Conservation (phyloP, 345 rosid species). For the Ceriops zippeliana region DNA sequence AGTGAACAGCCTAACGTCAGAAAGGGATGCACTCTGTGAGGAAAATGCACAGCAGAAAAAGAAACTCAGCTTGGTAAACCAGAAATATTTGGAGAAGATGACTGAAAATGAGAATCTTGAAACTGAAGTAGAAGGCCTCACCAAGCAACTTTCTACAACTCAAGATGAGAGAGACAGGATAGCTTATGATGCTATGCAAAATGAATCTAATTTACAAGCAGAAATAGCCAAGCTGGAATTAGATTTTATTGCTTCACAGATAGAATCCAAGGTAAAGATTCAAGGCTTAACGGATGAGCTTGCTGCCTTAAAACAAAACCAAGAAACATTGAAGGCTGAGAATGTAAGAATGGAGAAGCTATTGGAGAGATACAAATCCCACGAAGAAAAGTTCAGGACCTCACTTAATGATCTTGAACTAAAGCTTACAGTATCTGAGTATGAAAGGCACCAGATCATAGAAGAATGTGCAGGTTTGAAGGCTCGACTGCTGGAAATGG, state of each 20-base stretch:
- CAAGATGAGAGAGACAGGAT: slow-evolving; percentile 33
- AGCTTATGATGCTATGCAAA: slow-evolving; percentile 22
- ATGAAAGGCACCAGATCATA: slow-evolving; percentile 38
- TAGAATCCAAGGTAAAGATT: slow-evolving; percentile 26
- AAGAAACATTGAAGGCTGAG: slow-evolving; percentile 28
- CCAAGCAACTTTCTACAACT: slow-evolving; percentile 21
- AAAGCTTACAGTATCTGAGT: slow-evolving; percentile 52
- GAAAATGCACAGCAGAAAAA: slow-evolving; percentile 37
- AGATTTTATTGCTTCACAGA: slow-evolving; percentile 23
- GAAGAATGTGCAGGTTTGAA: slow-evolving; percentile 38
- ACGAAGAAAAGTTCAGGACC: slow-evolving; percentile 44
- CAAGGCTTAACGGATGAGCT: slow-evolving; percentile 36
- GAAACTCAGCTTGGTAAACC: slow-evolving; percentile 30
- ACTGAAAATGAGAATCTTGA: slow-evolving; percentile 38
- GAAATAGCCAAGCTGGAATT: slow-evolving; percentile 32
- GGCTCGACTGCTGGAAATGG: slow-evolving; percentile 32
- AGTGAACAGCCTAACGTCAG: slow-evolving; percentile 35
- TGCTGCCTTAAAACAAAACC: slow-evolving; percentile 32
- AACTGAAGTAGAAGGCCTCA: slow-evolving; percentile 25
- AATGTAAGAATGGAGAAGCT: slow-evolving; percentile 29
- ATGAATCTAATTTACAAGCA: slow-evolving; percentile 26
- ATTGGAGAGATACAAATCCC: slow-evolving; percentile 33
- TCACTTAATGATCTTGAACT: slow-evolving; percentile 39
- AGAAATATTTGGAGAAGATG: slow-evolving; percentile 32
- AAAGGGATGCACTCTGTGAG: slow-evolving; percentile 32